Evolutionary conservation across 371 early-diverging fungal genomes (phyloP), one percentile per base, ranked within the genome.

Genomic region (Haplosporangium sp.): DNA sequence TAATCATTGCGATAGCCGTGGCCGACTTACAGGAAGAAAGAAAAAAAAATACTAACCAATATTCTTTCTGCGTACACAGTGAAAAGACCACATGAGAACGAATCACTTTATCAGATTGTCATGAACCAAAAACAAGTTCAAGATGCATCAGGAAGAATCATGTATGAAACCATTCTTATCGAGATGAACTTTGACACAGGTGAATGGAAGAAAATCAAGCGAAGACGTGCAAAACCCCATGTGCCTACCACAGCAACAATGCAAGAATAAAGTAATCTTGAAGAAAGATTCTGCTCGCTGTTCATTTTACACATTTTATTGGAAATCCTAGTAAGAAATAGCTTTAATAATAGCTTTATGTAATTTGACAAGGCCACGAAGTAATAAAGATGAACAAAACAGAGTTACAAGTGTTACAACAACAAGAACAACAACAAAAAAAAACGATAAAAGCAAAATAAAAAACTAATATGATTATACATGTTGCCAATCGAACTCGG

Each of bases 151-250:
- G 83, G 83, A 53, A 79, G 71, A 60, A 71, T 67, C 13, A 79
- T 81, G 67, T 73, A 72, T 27, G 85, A 84, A 64, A 58, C 74
- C 52, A 78, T 84, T 45, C 44, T 84, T 27, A 83, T 84, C 50
- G 85, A 84, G 63, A 84, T 84, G 81, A 84, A 84, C 71, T 72
- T 83, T 59, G 74, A 76, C 45, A 76, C 79, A 40, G 85, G 85
- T 4, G 73, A 78, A 60, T 84, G 85, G 85, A 76, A 83, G 60
- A 84, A 84, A 63, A 76, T 84, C 57, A 83, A 83, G 71, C 78
- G 77, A 20, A 72, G 72, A 57, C 62, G 77, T 2, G 45, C 63
- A 52, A 50, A 61, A 19, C 77, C 77, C 6, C 77, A 76, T 56
- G 67, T 63, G 10, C 67, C 71, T 7, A 35, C 61, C 19, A 27